Percentiles rank a stretch among this genome's conserved stretches.
These are phyloP conservation scores for Jatropha podagrica DNA, from an alignment of 441 rosid genomes.

Conservation along the genomic window DNA sequence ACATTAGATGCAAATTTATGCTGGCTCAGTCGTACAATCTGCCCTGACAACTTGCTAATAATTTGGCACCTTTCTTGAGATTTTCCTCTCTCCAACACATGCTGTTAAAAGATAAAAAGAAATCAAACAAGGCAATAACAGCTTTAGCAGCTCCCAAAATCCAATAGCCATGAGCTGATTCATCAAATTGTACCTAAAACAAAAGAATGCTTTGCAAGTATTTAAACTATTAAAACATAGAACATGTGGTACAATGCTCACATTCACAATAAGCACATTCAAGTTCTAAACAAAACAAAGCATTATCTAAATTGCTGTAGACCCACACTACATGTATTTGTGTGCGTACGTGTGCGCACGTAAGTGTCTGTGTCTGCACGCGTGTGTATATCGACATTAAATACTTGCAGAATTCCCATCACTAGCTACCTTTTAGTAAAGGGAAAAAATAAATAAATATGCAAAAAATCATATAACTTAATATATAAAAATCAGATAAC, in stretches of 20 bases:
- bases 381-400: too few species aligned
- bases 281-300: background rate
- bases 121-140: background rate
- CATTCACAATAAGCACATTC: background rate
- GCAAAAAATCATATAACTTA: background rate
- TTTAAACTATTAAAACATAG: background rate
- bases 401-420: too few species aligned
- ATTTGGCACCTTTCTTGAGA: conserved; percentile 52
- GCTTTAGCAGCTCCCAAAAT: background rate
- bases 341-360: too few species aligned
- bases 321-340: too few species aligned
- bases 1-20: conserved; percentile 75
- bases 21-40: conserved; percentile 56
- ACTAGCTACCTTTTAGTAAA: too few species aligned
- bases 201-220: background rate
- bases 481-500: background rate
- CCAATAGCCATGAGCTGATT: background rate
- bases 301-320: background rate
- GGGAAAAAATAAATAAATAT: background rate
- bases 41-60: conserved; percentile 52
- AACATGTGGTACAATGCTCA: background rate
- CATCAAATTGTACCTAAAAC: background rate
- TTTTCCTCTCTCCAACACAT: conserved; percentile 62
- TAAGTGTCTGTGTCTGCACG: too few species aligned
- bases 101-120: conserved; percentile 36